Evolutionary conservation across 2,329 filamentous ascomycete genomes (phyloP).

Genomic region (Amesomyces nigricolor): DNA sequence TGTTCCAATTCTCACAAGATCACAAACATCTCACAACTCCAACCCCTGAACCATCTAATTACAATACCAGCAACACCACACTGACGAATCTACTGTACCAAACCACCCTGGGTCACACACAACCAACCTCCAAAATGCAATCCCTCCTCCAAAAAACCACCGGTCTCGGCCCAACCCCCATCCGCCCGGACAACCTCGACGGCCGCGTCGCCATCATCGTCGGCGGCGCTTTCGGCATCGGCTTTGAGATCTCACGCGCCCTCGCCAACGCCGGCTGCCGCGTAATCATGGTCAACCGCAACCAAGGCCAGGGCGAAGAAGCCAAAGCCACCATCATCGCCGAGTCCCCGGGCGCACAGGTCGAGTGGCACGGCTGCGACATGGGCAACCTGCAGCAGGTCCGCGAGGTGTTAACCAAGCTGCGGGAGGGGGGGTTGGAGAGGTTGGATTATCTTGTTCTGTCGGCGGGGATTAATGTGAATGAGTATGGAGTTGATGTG

Average conservation of each 20-base stretch:
- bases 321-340: constrained; percentile 29
- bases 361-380: constrained; percentile 40
- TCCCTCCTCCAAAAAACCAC: constrained; percentile 32
- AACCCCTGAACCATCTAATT: no score
- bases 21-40: no score
- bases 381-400: constrained; percentile 36
- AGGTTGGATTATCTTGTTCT: constrained; percentile 40
- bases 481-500: constrained; percentile 33
- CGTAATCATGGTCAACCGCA: constrained; percentile 35
- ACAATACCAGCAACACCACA: no score
- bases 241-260: constrained; percentile 33
- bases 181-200: constrained; percentile 32
- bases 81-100: no score
- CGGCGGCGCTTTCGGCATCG: constrained; percentile 37
- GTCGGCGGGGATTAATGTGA: constrained; percentile 40
- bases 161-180: constrained; percentile 33
- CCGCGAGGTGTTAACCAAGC: constrained; percentile 34
- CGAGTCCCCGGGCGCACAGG: constrained; percentile 28
- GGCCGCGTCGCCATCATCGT: constrained; percentile 36
- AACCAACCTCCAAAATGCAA: constrained; percentile 31
- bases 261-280: constrained; percentile 32
- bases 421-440: constrained; percentile 33
- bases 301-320: constrained; percentile 29
- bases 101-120: no score
- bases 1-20: no score